Evolutionary conservation across 495 filamentous ascomycete species (phyloP), one percentile per base, ranked within the genome.

Genomic region (Penicillium paxilli): DNA sequence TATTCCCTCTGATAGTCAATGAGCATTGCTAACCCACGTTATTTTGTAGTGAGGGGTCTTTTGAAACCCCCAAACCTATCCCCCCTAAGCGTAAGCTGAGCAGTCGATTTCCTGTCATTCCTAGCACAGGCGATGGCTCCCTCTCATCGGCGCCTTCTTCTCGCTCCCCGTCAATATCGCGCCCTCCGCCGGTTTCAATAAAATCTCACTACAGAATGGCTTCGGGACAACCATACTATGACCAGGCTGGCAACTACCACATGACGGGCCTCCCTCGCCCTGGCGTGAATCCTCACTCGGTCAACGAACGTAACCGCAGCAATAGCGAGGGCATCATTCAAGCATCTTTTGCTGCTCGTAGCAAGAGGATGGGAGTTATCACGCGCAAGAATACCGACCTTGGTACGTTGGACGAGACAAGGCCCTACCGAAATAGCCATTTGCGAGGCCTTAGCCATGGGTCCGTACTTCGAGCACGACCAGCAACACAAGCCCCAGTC

Each of bases 261-360:
- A 86, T 82, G 52, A 73, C 81, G 3, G 75, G 79, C 3, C 72
- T 84, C 19, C 83, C 85, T 41, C 76, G 88, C 50, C 90, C 91
- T 3, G 83, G 82, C 14, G 75, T 89, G 24, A 80, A 85, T 62
- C 89, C 90, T 28, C 72, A 91, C 28, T 17, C 63, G 23, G 79
- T 81, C 9, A 93, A 87, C 63, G 93, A 98, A 62, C 83, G 92
- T 21, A 84, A 90, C 40, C 84, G 93, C 40, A 96, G 91, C 59
- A 94, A 96, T 58, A 96, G 91, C 52, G 93, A 98, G 66, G 91
- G 88, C 20, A 78, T 90, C 14, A 79, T 90, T 28, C 80, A 85
- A 37, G 80, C 79, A 19, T 80, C 83, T 11, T 65, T 72, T 46
- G 68, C 76, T 9, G 74, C 78, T 73, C 88, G 73, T 53, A 79